Evolutionary conservation across 2,329 filamentous ascomycete genomes (phyloP), one percentile per base, ranked within the genome.

Genomic region (Dothistroma pini): DNA sequence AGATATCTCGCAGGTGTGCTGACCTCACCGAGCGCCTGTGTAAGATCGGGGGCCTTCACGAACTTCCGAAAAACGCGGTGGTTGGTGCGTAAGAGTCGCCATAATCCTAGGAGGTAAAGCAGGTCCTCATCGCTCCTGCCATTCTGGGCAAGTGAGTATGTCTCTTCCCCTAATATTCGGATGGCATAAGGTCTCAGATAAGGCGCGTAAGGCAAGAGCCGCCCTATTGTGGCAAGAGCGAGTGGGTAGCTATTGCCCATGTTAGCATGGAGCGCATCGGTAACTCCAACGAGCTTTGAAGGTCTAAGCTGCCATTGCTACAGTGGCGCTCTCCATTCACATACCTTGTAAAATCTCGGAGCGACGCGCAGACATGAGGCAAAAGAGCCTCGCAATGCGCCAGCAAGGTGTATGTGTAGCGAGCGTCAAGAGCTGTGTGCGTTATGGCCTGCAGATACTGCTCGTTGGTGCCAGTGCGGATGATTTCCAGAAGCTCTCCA

Each of bases 171-270:
- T 29, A 73, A 59, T 5, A 69, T 31, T 16, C 61, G 57, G 29
- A 62, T 67, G 48, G 72, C 70, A 52, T 62, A 68, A 11, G 69
- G 62, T 32, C 88, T 86, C 50, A 97, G 81, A 72, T 93, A 86
- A 54, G 91, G 90, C 66, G 90, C 89, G 79, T 93, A 88, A n/a
- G 91, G 90, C 69, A 97, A 75, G 63, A 96, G 82, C 70, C 89
- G 84, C 63, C 90, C 89, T 78, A 96, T 90, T 35, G 90, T 88
- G 57, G 88, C 86, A 49, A 97, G 81, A 72, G 93, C 86, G 55
- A 91, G 89, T 66, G 90, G 89, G 79, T 95, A 88, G 19, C 91
- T 90, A 69, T 29, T 29, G 25, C 25, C 97, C 75, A 64, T 96
- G 14, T 11, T 21, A 16, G 21, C 11, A 22, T 83, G 71, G 89